A percentile compares a stretch with the other conserved stretches of the same genome.
Conservation (phyloP, 192 early-diverging fungal genomes). For the Neocallimastix lanati region DNA sequence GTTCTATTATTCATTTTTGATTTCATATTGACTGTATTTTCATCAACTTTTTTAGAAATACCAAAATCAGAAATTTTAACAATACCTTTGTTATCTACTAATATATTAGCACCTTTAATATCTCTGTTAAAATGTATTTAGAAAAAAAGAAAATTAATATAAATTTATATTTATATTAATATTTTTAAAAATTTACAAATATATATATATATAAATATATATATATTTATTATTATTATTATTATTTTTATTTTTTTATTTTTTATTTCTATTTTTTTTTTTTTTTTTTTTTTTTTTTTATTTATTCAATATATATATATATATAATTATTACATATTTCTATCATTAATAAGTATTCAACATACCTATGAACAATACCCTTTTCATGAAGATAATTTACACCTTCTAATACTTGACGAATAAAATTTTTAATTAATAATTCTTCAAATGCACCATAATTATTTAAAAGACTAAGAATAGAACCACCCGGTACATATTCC, state of each 20-base stretch:
- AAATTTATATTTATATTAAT: constrained; percentile 24
- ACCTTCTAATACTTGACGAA: constrained; percentile 80
- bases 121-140: background rate
- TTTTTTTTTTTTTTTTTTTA: no score
- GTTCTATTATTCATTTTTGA: constrained; percentile 27
- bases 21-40: constrained; percentile 3
- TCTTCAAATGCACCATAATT: constrained; percentile 79
- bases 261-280: no score
- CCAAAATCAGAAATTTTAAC: constrained; percentile 99
- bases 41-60: constrained; percentile 66
- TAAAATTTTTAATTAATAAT: constrained; percentile 62
- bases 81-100: constrained; percentile 74
- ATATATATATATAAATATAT: no score
- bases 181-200: constrained; percentile 20
- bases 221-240: no score
- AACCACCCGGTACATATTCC: constrained; percentile 95
- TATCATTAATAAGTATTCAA: no score
- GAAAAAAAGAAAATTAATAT: background rate
- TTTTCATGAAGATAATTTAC: constrained; percentile 81
- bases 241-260: no score
- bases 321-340: constrained; percentile 50
- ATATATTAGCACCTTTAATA: background rate
- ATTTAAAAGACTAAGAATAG: constrained; percentile 64
- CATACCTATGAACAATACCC: background rate
- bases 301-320: constrained; percentile 82